Evolutionary conservation across 75 land plant genomes (phyloP), one percentile per base, ranked within the genome.

Genomic region (Ceratopteris richardii): DNA sequence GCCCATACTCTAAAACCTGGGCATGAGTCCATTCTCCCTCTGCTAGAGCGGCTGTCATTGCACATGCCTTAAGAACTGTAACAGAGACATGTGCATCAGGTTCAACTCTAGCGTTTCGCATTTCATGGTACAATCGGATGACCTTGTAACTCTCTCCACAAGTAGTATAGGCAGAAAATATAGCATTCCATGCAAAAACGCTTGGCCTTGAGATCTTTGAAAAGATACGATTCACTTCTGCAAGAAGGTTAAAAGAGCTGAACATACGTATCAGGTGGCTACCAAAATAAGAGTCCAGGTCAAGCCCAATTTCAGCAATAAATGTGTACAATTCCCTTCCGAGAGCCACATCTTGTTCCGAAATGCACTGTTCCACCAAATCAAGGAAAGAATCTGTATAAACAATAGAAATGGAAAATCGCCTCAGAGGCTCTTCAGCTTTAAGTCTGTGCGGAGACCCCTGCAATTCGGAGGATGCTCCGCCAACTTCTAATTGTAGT

Each of bases 61-160:
- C 25, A 11, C 51, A 50, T 4, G 51, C 51, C 12, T 50, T 50
- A 50, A 50, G 21, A 50, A 50, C 51, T 50, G 51, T 24, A 4
- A 50, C 24, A 50, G 21, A 50, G 12, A 50, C 51, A 50, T 21
- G 12, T 4, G 25, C 3, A 50, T 50, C 25, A 24, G 24, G 25
- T 6, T 50, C 24, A 4, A 50, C 12, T 21, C 51, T 24, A 21
- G 51, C 21, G 7, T 50, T 50, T 50, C 11, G 24, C 51, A 50
- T 50, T 24, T 24, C 25, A 24, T 50, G 51, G 11, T 50, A 50
- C 51, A 50, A 24, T 6, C 51, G 3, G 21, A 50, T 20, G 6
- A 24, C 51, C 6, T 20, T 3, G 11, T 24, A 24, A 24, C 11
- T 50, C 11, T 50, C 51, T 50, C 25, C 51, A 50, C 6, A 50